These are phyloP conservation scores for Chrysochromulina parva DNA, from an alignment of 78 protist species.

Conservation along the genomic window DNA sequence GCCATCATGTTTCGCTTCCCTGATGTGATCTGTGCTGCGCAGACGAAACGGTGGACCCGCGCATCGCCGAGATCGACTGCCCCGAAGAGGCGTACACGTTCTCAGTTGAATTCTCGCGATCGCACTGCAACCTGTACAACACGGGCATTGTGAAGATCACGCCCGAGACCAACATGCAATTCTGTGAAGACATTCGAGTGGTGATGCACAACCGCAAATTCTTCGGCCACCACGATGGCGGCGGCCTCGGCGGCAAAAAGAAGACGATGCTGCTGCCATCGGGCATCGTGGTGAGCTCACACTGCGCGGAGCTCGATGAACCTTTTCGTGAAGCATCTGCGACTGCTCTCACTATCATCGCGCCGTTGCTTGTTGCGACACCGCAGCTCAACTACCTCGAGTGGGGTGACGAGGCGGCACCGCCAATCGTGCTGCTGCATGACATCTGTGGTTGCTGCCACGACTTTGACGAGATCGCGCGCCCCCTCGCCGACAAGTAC, in stretches of 20 bases:
- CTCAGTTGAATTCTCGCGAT: background rate
- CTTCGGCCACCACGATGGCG: background rate
- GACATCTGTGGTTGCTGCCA: too few species aligned
- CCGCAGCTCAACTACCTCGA: too few species aligned
- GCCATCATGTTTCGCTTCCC: too few species aligned
- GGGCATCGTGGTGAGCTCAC: background rate
- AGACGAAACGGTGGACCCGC: background rate
- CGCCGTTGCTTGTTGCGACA: too few species aligned
- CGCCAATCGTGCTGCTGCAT: too few species aligned
- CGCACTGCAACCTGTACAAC: constrained; percentile 19
- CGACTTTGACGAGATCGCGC: too few species aligned
- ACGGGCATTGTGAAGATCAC: background rate
- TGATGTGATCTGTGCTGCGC: too few species aligned
- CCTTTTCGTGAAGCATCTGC: too few species aligned
- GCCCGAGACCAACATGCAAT: background rate
- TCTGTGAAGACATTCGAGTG: background rate
- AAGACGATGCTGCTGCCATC: background rate
- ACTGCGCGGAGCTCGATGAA: too few species aligned
- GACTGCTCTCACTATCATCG: too few species aligned
- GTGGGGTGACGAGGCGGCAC: too few species aligned
- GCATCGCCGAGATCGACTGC: background rate
- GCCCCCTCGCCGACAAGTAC: too few species aligned
- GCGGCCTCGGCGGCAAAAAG: background rate
- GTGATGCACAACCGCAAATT: background rate
- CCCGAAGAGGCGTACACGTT: background rate